Evolutionary conservation across 1,284 basidiomycete species (phyloP), one percentile per base, ranked within the genome.

Genomic region (Neotropicomus parvogracilis): DNA sequence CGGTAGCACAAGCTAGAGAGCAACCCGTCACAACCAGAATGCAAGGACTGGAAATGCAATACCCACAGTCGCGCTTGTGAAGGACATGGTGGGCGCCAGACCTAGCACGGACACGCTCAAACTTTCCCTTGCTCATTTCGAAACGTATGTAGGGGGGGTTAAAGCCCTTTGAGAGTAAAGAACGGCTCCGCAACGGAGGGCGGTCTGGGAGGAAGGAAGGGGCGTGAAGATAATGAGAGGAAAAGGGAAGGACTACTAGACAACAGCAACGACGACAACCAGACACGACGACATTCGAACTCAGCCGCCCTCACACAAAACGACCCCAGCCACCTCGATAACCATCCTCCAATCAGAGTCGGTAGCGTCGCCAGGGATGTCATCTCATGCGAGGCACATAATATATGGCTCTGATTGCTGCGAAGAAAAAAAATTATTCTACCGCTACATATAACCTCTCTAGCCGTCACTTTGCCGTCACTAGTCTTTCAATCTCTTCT

Each of bases 1-100:
- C 80, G 3, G 73, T 73, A 10, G 66, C 54, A 62, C 84, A 86
- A 49, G 66, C 78, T 78, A 45, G 7, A n/a, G 46, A 40, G 38
- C 31, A 48, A 46, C 1, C 16, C 14, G 48, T 55, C 21, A 58
- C 14, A 16, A 44, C 3, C n/a, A 34, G 27, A 20, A 24, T 24
- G 14, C 4, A 26, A 33, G 31, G 17, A 34, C 0, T 3, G 10
- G 7, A 28, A 0, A 38, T 16, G 6, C 28, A 11, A 9, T 40
- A 54, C 50, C 24, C 38, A 59, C 56, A 54, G 21, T 10, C 24
- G 40, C 65, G 59, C 50, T 60, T 67, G 43, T 46, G 44, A 31
- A 56, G 56, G 46, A 47, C 38, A 31, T 52, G 45, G 38, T 39
- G 47, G 7, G 57, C 59, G 33, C 58, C 62, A 7, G 66, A 60